Conservation (phyloP, 441 rosid genomes). For the Erodium texanum region DNA sequence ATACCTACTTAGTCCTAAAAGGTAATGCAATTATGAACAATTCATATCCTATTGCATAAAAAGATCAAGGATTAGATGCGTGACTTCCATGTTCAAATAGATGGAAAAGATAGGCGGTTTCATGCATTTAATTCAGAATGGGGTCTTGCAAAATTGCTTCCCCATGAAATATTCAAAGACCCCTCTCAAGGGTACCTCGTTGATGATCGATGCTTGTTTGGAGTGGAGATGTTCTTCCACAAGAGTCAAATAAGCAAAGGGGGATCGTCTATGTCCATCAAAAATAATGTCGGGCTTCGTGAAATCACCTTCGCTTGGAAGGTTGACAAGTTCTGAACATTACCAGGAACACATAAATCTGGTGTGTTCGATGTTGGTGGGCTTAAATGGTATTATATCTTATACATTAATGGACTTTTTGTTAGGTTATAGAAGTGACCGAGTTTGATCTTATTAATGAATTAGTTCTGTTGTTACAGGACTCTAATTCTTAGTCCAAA, state of each 20-base stretch:
- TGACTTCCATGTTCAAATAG: background rate
- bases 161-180: background rate
- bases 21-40: background rate
- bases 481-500: background rate
- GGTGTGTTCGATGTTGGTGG: background rate
- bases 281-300: too few species aligned
- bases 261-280: too few species aligned
- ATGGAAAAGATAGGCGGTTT: background rate
- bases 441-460: too few species aligned
- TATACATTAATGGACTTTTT: background rate
- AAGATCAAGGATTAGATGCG: too few species aligned
- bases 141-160: background rate
- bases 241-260: background rate
- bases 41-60: too few species aligned
- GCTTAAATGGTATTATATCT: background rate
- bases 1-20: background rate
- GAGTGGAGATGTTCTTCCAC: background rate
- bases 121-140: background rate
- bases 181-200: background rate
- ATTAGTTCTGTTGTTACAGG: background rate
- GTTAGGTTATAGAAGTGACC: background rate
- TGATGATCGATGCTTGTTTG: background rate
- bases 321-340: background rate
- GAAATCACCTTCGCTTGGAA: background rate
- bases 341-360: background rate